Base-by-base conservation (phyloP, 176 grass and related monocot species). In the Tillandsia fasciculata region DNA sequence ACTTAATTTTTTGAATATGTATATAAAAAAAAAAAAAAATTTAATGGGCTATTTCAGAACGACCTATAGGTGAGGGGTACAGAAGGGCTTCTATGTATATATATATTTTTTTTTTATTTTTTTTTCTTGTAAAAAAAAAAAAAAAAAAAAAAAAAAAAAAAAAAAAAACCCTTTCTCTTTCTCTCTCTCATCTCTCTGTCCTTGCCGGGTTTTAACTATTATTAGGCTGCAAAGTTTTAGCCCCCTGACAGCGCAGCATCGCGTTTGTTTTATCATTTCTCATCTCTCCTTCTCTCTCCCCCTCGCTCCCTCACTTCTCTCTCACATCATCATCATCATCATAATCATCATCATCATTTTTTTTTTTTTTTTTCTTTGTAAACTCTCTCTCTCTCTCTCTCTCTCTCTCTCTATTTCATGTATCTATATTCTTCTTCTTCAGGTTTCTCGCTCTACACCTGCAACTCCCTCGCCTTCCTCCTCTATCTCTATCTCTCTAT, bases 191-290 rank as follows among this genome's bases (percentile, higher is more conserved):
- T 54, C 2, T 67, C 65, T 50, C 1, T 52, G 72, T 64, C 72
- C 72, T 74, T 74, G 63, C 33, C 33, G 33, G 12, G 42, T 26
- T 74, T 74, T 26, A 74, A 74, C 58, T 74, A 74, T 74, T 63
- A 64, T 74, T 74, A 74, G 57, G 57, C 42, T 50, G 17, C 52
- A 72, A 57, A 54, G 52, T 57, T 59, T 29, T 29, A 17, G 28
- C 70, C 70, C 51, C 71, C 56, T 73, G 71, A 73, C 71, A 73
- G 56, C 18, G 71, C 71, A 74, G 71, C 71, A 64, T 74, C 71
- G 50, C 27, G 72, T 51, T 64, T 74, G 72, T 64, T 74, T 63
- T 64, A 74, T 74, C 42, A 51, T 63, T 49, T 63, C 26, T n/a
- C 71, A 58, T 63, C 70, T 51, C 53, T 73, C 56, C 29, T 57